phyloP scores from a whole-genome alignment of 2,329 filamentous ascomycete species.

The Metarhizium album region DNA sequence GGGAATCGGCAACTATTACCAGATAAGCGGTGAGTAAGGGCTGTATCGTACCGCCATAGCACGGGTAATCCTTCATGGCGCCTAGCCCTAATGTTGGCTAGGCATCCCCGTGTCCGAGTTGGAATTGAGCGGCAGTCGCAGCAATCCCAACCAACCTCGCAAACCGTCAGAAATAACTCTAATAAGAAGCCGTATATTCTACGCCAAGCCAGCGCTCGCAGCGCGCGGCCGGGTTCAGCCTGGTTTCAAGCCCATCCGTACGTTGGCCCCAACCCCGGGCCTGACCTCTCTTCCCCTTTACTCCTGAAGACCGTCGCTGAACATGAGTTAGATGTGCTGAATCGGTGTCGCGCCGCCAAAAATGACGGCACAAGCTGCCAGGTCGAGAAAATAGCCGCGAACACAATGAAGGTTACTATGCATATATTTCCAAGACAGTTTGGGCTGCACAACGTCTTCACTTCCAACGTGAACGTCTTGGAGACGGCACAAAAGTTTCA shows the following conservation, averaged over 20 bases:
- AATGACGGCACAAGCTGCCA: background rate
- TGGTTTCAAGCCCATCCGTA: constrained; percentile 75
- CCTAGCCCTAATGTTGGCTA: constrained; percentile 15
- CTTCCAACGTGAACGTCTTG: constrained; percentile 49
- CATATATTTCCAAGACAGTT: constrained; percentile 93
- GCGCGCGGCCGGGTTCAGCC: constrained; percentile 55
- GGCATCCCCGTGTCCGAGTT: constrained; percentile 41
- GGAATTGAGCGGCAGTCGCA: constrained; percentile 11
- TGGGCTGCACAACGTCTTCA: constrained; percentile 85
- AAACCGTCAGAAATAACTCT: constrained; percentile 56
- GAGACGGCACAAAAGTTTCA: constrained; percentile 66
- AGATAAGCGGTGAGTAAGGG: constrained; percentile 57
- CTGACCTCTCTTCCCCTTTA: too few species aligned
- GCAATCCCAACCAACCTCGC: constrained; percentile 4
- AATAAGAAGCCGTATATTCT: constrained; percentile 76
- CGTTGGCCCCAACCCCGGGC: constrained; percentile 27
- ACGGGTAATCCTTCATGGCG: background rate
- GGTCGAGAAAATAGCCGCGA: constrained; percentile 19
- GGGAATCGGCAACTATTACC: constrained; percentile 57
- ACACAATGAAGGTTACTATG: constrained; percentile 67
- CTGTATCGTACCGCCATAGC: background rate
- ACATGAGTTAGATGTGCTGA: constrained; percentile 58
- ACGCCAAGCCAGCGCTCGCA: constrained; percentile 64
- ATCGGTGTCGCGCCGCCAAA: constrained; percentile 42
- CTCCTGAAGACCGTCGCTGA: constrained; percentile 7